phyloP scores from a whole-genome alignment of 176 grass and related monocot species.

The Avena sativa region DNA sequence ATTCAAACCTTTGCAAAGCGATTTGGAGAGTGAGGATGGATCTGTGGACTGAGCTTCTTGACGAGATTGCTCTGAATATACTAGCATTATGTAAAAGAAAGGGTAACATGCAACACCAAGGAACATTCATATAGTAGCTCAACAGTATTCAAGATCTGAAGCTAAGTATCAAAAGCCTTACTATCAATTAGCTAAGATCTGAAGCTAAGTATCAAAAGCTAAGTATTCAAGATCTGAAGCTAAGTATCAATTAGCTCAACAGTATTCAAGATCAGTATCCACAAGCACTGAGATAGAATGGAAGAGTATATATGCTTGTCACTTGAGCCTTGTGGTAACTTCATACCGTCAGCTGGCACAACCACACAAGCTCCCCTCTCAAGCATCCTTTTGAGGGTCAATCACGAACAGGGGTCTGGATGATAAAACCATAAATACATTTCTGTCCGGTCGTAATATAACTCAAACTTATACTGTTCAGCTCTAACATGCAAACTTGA shows the following conservation, averaged over 20 bases:
- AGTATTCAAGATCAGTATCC: not conserved
- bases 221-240: slow-evolving; percentile 13
- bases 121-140: slow-evolving; percentile 2
- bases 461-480: not conserved
- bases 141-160: slow-evolving; percentile 19
- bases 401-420: not conserved
- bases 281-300: not conserved
- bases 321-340: slow-evolving; percentile 2
- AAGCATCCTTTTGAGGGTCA: not conserved
- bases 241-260: not conserved
- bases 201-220: not conserved
- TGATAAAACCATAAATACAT: slow-evolving; percentile 11
- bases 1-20: slow-evolving; percentile 81
- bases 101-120: not conserved
- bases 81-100: not conserved
- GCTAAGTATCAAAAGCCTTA: not conserved
- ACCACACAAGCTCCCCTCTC: not conserved
- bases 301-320: not conserved
- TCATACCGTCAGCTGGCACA: not conserved
- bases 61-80: not conserved
- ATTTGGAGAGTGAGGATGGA: slow-evolving; percentile 45
- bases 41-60: slow-evolving; percentile 7
- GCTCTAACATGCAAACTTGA: not conserved
- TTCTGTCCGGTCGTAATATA: not conserved
- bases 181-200: not conserved